These are phyloP conservation scores for Miscanthus lutarioriparius DNA, from an alignment of 176 grass and related monocot genomes.

Conservation along the genomic window DNA sequence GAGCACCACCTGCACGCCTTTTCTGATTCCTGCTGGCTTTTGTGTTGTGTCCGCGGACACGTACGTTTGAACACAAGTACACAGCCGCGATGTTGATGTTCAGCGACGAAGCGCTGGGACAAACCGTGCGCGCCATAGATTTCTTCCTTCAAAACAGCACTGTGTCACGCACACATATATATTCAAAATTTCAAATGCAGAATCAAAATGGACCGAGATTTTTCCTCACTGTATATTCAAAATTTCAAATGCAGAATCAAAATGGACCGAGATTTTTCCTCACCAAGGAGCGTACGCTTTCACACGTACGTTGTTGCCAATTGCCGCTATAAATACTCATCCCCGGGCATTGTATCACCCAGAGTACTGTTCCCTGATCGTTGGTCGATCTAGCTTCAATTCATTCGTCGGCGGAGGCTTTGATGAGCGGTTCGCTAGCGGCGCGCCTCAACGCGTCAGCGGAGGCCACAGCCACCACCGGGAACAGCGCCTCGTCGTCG, in stretches of 20 bases:
- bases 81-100: not conserved
- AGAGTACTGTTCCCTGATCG: too few relatives aligned
- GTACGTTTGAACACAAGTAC: not conserved
- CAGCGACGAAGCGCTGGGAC: not conserved
- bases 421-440: not conserved
- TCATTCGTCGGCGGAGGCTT: too few relatives aligned
- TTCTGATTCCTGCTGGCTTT: not conserved
- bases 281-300: not conserved
- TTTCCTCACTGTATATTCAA: too few relatives aligned
- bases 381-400: too few relatives aligned
- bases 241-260: not conserved
- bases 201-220: not conserved
- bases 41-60: not conserved
- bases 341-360: too few relatives aligned
- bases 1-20: too few relatives aligned
- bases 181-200: not conserved
- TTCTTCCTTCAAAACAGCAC: too few relatives aligned
- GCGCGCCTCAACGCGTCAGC: not conserved
- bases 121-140: too few relatives aligned
- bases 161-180: too few relatives aligned
- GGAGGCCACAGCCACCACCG: not conserved
- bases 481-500: too few relatives aligned
- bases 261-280: not conserved
- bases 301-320: too few relatives aligned
- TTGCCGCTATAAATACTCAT: not conserved